phyloP scores from a whole-genome alignment of 78 protist species.

The Dictyostelium citrinum region DNA sequence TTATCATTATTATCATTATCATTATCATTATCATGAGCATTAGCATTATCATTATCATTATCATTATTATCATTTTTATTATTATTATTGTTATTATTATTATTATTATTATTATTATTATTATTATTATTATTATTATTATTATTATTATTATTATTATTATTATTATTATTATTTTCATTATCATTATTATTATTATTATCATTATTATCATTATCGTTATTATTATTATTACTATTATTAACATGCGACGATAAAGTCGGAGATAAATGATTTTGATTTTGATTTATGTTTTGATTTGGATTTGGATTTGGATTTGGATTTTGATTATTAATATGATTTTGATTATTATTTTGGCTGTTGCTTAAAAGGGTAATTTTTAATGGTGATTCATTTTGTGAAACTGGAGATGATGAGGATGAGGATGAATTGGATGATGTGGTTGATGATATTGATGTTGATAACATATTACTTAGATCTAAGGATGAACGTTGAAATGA shows the following conservation, averaged over 20 bases:
- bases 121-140: background rate
- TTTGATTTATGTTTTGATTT: background rate
- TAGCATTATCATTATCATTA: background rate
- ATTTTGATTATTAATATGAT: background rate
- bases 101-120: too few relatives aligned
- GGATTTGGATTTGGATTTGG: background rate
- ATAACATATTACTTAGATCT: constrained; percentile 42
- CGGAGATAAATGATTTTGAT: constrained; percentile 20
- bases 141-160: background rate
- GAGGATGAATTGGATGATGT: constrained; percentile 10
- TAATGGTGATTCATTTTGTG: constrained; percentile 40
- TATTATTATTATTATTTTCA: background rate
- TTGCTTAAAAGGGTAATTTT: constrained; percentile 6
- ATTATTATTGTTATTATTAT: too few relatives aligned
- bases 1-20: too few relatives aligned
- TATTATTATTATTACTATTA: background rate
- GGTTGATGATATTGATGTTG: background rate
- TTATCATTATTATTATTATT: background rate
- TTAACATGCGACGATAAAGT: background rate
- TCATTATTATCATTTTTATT: too few relatives aligned
- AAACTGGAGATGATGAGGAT: constrained; percentile 37
- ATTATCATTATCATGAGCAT: too few relatives aligned
- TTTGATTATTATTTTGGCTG: background rate
- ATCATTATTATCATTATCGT: background rate
- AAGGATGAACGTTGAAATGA: constrained; percentile 31